Evolutionary conservation across 345 rosid genomes (phyloP).

Genomic region (Citrus glauca): DNA sequence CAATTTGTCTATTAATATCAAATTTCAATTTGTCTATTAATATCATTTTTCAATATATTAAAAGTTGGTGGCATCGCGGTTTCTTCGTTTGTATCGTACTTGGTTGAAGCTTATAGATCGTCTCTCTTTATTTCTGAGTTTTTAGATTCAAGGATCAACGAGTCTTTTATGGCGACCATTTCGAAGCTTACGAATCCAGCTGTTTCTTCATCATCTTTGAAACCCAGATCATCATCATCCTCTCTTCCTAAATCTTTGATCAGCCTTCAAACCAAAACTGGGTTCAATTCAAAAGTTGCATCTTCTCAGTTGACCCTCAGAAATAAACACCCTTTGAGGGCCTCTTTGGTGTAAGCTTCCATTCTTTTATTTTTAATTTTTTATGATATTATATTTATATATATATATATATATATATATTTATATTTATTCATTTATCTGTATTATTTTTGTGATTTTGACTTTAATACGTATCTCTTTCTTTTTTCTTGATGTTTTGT

Average conservation of each 20-base stretch:
- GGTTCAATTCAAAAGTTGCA: constrained; percentile 35
- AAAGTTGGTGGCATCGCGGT: neutral
- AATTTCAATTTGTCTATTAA: too few relatives aligned
- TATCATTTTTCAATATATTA: too few relatives aligned
- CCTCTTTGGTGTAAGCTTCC: constrained; percentile 56
- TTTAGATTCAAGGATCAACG: neutral
- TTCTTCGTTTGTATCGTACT: constrained; percentile 17
- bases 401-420: too few relatives aligned
- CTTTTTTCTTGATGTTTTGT: neutral
- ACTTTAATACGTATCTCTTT: neutral
- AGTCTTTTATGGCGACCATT: constrained; percentile 66
- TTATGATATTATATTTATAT: neutral
- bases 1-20: too few relatives aligned
- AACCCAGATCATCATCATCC: constrained; percentile 36
- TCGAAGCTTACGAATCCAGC: constrained; percentile 63
- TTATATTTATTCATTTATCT: neutral
- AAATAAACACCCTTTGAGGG: constrained; percentile 19
- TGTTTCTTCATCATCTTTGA: constrained; percentile 33
- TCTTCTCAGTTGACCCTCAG: constrained; percentile 48
- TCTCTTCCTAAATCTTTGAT: constrained; percentile 30
- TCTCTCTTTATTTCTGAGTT: neutral
- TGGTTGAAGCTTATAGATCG: neutral
- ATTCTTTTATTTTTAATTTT: neutral
- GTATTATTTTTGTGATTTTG: neutral
- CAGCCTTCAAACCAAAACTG: constrained; percentile 21